Evolutionary conservation across 768 basidiomycete genomes (phyloP).

Genomic region (Panellus pusillus): DNA sequence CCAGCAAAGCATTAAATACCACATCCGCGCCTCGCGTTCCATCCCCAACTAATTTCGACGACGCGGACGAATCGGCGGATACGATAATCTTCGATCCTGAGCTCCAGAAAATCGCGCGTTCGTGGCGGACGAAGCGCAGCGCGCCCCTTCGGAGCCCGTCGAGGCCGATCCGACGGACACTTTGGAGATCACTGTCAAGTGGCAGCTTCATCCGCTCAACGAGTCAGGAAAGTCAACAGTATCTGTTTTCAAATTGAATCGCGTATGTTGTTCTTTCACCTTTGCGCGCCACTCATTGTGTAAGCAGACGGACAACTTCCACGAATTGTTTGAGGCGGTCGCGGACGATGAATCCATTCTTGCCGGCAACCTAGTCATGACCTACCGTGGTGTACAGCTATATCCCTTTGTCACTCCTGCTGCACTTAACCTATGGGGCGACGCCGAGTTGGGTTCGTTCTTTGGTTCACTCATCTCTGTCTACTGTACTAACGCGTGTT

Average conservation of each 20-base stretch:
- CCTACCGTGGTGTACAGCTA: slow-evolving; percentile 59
- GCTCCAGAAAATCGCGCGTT: slow-evolving; percentile 54
- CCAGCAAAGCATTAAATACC: slow-evolving; percentile 49
- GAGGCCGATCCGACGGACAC: slow-evolving; percentile 30
- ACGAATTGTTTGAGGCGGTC: slow-evolving; percentile 59
- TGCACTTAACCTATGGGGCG: slow-evolving; percentile 64
- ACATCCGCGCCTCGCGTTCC: slow-evolving; percentile 35
- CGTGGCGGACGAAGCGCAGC: slow-evolving; percentile 30
- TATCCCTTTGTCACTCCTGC: slow-evolving; percentile 71
- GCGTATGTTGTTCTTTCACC: slow-evolving; percentile 39
- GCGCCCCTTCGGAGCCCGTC: slow-evolving; percentile 27
- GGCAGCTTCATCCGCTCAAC: slow-evolving; percentile 66
- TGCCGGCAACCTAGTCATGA: slow-evolving; percentile 56
- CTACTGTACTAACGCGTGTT: neutral
- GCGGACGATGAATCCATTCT: slow-evolving; percentile 62
- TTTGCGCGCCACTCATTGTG: neutral
- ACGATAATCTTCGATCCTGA: slow-evolving; percentile 59
- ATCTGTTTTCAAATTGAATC: slow-evolving; percentile 58
- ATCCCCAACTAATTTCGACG: slow-evolving; percentile 46
- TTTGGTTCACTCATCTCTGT: slow-evolving; percentile 29
- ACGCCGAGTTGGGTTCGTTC: slow-evolving; percentile 62
- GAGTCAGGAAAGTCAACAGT: slow-evolving; percentile 35
- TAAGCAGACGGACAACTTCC: slow-evolving; percentile 63
- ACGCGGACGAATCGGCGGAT: slow-evolving; percentile 47
- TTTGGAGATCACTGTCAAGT: slow-evolving; percentile 57